phyloP scores from a whole-genome alignment of 1,139 yeast genomes.

The Kodamaea fungicola region DNA sequence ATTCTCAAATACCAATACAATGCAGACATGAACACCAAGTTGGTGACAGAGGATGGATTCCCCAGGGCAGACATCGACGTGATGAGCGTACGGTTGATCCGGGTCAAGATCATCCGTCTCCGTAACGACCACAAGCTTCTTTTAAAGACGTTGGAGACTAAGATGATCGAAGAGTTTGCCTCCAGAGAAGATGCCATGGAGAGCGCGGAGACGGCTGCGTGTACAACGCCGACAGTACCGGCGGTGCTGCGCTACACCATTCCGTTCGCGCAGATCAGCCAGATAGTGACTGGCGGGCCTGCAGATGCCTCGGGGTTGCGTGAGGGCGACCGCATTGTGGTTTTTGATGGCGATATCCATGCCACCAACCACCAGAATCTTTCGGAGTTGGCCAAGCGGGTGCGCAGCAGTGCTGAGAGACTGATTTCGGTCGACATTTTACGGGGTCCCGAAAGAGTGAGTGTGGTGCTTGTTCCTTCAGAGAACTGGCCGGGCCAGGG shows the following conservation, averaged over 20 bases:
- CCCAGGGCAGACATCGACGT: conserved; percentile 87
- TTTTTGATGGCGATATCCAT: conserved; percentile 48
- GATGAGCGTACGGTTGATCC: conserved; percentile 55
- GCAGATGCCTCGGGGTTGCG: conserved; percentile 39
- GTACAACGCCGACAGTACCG: background rate
- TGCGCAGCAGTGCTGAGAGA: conserved; percentile 22
- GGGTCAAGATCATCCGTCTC: conserved; percentile 64
- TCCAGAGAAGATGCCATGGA: conserved; percentile 2
- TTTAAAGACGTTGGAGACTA: conserved; percentile 44
- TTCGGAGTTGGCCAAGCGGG: conserved; percentile 32
- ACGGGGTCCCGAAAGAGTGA: conserved; percentile 24
- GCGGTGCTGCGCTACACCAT: conserved; percentile 13
- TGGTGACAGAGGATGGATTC: conserved; percentile 72
- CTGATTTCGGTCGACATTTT: conserved; percentile 32
- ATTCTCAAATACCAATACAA: conserved; percentile 28
- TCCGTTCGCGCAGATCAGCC: conserved; percentile 59
- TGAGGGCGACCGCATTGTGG: conserved; percentile 47
- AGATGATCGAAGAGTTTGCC: conserved; percentile 44
- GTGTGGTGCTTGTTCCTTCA: conserved; percentile 47
- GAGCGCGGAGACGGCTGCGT: conserved; percentile 3
- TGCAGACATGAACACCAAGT: conserved; percentile 61
- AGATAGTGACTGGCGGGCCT: conserved; percentile 49
- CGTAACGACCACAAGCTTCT: conserved; percentile 64
- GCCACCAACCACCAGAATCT: conserved; percentile 51
- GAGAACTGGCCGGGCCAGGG: conserved; percentile 70